A percentile compares a stretch with the other conserved stretches of the same genome.
Evolutionary conservation across 768 basidiomycete genomes (phyloP).

Genomic region (Leucogyrophana mollusca): DNA sequence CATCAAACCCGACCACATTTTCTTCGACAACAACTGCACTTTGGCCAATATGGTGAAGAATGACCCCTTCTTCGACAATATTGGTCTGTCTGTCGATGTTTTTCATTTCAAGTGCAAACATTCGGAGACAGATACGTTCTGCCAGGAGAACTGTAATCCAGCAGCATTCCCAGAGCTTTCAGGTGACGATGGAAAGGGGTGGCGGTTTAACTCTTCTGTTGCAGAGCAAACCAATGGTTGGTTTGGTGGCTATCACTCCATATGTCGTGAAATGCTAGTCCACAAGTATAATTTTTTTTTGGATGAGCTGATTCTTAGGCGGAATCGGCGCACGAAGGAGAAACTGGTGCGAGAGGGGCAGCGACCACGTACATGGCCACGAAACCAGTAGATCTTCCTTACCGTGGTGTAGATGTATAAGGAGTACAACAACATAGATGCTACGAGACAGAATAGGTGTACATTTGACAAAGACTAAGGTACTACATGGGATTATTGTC

Average conservation of each 20-base stretch:
- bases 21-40: slow-evolving; percentile 28
- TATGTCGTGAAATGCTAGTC: slow-evolving; percentile 31
- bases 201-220: slow-evolving; percentile 35
- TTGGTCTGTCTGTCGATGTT: slow-evolving; percentile 31
- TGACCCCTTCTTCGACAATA: slow-evolving; percentile 14
- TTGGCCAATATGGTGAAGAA: slow-evolving; percentile 14
- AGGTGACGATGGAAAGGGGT: slow-evolving; percentile 18
- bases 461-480: too few species aligned
- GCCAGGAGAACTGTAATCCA: slow-evolving; percentile 30
- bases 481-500: too few species aligned
- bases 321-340: slow-evolving; percentile 10
- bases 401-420: too few species aligned
- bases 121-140: slow-evolving; percentile 22
- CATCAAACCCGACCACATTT: slow-evolving; percentile 19
- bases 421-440: too few species aligned
- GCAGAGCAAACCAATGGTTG: slow-evolving; percentile 38
- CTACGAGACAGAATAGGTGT: too few species aligned
- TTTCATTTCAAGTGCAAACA: slow-evolving; percentile 40
- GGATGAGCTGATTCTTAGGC: slow-evolving; percentile 33
- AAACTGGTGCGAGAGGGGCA: not conserved
- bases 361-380: not conserved
- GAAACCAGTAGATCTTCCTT: too few species aligned
- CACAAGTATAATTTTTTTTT: slow-evolving; percentile 34
- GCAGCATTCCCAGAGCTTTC: slow-evolving; percentile 25
- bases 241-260: slow-evolving; percentile 34